A percentile compares a stretch with the other conserved stretches of the same genome.
Evolutionary conservation across 2,329 filamentous ascomycete species (phyloP).

Genomic region (Pseudocercospora eumusae): DNA sequence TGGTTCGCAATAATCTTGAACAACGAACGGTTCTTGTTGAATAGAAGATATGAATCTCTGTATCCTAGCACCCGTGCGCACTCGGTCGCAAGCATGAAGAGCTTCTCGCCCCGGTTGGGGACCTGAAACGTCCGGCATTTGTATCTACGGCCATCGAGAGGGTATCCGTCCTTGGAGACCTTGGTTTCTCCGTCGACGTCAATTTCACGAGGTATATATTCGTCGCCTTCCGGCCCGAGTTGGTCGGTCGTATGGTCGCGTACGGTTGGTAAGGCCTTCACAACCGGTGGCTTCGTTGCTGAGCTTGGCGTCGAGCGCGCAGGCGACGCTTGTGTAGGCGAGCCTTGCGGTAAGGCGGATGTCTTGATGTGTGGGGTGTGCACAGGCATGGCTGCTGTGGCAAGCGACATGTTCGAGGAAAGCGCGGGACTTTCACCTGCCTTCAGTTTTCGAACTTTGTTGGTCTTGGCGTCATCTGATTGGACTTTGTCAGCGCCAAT

Average conservation of each 20-base stretch:
- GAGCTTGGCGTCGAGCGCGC: slow-evolving; percentile 74
- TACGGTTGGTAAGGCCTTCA: slow-evolving; percentile 94
- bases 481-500: slow-evolving; percentile 34
- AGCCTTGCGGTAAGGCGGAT: slow-evolving; percentile 52
- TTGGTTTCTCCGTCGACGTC: slow-evolving; percentile 95
- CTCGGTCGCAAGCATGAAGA: slow-evolving; percentile 98
- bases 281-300: slow-evolving; percentile 65
- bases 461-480: slow-evolving; percentile 48
- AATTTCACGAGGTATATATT: slow-evolving; percentile 90
- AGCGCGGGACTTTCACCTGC: slow-evolving; percentile 31
- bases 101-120: slow-evolving; percentile 83
- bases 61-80: slow-evolving; percentile 93
- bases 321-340: slow-evolving; percentile 63
- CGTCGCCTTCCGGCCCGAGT: slow-evolving; percentile 82
- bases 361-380: slow-evolving; percentile 58
- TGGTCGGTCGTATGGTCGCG: slow-evolving; percentile 97
- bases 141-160: slow-evolving; percentile 81
- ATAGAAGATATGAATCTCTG: slow-evolving; percentile 94
- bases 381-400: slow-evolving; percentile 56
- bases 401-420: slow-evolving; percentile 46
- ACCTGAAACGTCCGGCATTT: slow-evolving; percentile 92
- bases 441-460: slow-evolving; percentile 49
- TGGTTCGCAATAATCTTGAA: slow-evolving; percentile 98
- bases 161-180: slow-evolving; percentile 78
- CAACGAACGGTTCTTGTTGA: slow-evolving; percentile 96